Evolutionary conservation across 2,329 filamentous ascomycete species (phyloP), one percentile per base, ranked within the genome.

Genomic region (Paramyrothecium roridum): DNA sequence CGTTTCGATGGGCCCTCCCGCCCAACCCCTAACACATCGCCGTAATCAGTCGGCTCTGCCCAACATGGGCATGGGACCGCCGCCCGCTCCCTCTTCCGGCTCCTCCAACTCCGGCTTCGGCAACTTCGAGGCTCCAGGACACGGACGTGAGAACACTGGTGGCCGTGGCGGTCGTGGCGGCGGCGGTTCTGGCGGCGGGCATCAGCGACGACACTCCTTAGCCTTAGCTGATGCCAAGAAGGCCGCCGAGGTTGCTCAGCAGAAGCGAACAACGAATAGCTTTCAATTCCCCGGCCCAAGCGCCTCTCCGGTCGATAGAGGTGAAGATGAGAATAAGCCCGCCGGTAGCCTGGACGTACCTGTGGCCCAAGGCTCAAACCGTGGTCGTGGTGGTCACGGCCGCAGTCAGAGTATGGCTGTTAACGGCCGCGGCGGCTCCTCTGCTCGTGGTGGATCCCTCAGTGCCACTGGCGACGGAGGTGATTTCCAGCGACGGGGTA

Each of bases 31-130:
- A 64, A 87, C 91, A 73, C 95, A 99, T 82, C 92, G 95, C 74
- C 92, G 95, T 79, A 98, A 98, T 80, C 93, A 97, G 77, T 98
- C 95, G 71, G 93, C 93, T 70, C 83, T 98, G 63, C 93, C 95
- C 52, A 95, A 91, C 67, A 91, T 97, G 83, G 86, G 88, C 59
- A 90, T 96, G 85, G 91, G 91, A 22, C 90, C 86, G 33, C 89
- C 93, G 57, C 92, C 92, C 19, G 93, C 95, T 55, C 95, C 95
- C 59, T 96, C 95, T 19, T 96, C 95, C 22, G 92, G 93, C 61
- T 86, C 93, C 52, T 90, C 93, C 55, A 91, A 90, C 55, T 82
- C 86, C 48, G 76, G 75, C 54, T 96, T 95, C 76, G 87, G 87
- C 62, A 92, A 93, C 65, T 93, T 91, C 71, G 88, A 88, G 63